Base-by-base conservation (phyloP, 768 basidiomycete genomes). In the Pulveroboletus frians region DNA sequence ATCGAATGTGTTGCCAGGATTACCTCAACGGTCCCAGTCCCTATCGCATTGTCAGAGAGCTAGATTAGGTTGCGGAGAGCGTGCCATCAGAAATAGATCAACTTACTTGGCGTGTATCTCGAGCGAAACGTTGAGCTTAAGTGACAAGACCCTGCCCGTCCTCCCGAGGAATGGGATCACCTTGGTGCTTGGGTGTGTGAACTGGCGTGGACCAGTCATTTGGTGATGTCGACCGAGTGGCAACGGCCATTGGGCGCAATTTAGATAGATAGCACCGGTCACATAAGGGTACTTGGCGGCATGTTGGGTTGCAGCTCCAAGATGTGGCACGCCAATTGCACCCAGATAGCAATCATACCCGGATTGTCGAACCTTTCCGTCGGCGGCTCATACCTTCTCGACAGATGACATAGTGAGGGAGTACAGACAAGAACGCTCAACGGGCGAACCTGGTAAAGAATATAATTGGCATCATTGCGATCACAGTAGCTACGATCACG, bases 401-500 rank as follows among this genome's bases (percentile, higher is more conserved):
- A 21, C 32, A 9, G 10, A n/a, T 44, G 43, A 34, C 21, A 6
- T 13, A 11, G 21, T 34, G 20, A 43, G 9, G 30, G n/a, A 43
- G 31, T 15, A 43, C 8, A 14, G 30, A 32, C 13, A 21, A 14
- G 18, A 43, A 43, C 42, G 15, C 20, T 21, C 20, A 20, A 31
- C 42, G 31, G 20, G 20, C 5, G 10, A 23, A 5, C 10, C 31
- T 34, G n/a, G n/a, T 34, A 27, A 14, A 17, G 6, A 31, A 31
- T 20, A 4, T 3, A 29, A 42, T 45, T 44, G 48, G 41, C 5
- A 18, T 35, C 9, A 47, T 35, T 43, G 27, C 4, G 32, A 20
- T 21, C 14, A 23, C 17, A 3, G 14, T 30, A n/a, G 26, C 4
- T 32, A 20, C 15, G 44, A 30, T 65, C 63, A 65, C 66, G 63